Evolutionary conservation across 164 flowering plant genomes (phyloP).

Genomic region (Hamamelis virginiana): DNA sequence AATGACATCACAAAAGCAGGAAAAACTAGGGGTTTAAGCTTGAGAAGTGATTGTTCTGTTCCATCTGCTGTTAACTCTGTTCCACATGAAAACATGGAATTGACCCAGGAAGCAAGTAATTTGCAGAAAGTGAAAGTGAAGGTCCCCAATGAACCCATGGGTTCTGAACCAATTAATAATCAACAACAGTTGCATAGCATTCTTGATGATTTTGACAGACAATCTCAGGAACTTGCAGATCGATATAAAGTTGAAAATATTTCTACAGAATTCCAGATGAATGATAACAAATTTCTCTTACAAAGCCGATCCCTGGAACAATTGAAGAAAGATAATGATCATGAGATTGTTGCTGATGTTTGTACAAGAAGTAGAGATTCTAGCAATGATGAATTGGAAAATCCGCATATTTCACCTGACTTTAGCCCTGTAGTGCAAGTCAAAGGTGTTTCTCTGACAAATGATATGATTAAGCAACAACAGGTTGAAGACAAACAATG

Average conservation of each 20-base stretch:
- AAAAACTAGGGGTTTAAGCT: constrained; percentile 1
- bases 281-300: constrained; percentile 11
- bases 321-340: not conserved
- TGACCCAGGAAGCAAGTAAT: constrained; percentile 15
- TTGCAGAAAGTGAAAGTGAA: constrained; percentile 22
- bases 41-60: constrained; percentile 8
- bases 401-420: not conserved
- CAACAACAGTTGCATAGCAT: constrained; percentile 4
- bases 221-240: constrained; percentile 11
- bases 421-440: not conserved
- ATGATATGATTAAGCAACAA: not conserved
- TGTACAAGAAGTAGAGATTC: constrained; percentile 2
- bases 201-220: constrained; percentile 11
- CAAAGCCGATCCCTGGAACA: constrained; percentile 14
- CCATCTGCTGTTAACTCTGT: constrained; percentile 16
- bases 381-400: not conserved
- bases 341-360: not conserved
- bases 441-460: not conserved
- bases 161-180: not conserved
- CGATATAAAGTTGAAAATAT: constrained; percentile 9
- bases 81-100: constrained; percentile 19
- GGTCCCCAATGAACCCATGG: constrained; percentile 5
- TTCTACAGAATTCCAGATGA: constrained; percentile 15
- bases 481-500: not conserved
- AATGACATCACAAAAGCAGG: constrained; percentile 4